Conservation (phyloP, 208 protist species). For the Acanthamoeba healyi region DNA sequence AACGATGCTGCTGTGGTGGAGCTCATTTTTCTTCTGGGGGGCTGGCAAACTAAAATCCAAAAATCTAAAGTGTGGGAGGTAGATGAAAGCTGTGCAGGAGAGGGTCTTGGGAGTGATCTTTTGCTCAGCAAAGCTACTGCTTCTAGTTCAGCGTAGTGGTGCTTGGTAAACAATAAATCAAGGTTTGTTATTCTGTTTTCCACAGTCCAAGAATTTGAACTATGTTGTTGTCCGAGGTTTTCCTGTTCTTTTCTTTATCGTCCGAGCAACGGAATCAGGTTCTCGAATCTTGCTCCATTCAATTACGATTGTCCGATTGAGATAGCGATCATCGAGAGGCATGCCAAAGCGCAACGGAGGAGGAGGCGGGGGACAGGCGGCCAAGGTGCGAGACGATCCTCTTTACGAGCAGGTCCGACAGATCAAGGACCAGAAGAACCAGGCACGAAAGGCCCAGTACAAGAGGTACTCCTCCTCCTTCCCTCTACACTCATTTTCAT, state of each 20-base stretch:
- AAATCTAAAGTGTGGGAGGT: no score
- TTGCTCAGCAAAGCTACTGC: no score
- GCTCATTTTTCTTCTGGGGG: no score
- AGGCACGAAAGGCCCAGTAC: not conserved
- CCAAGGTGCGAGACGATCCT: not conserved
- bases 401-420: constrained; percentile 34
- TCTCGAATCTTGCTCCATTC: no score
- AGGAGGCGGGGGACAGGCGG: not conserved
- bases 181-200: not conserved
- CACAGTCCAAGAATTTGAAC: not conserved
- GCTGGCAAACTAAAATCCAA: no score
- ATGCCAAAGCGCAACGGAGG: constrained; percentile 14
- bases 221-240: not conserved
- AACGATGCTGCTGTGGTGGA: not conserved
- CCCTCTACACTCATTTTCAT: not conserved
- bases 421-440: constrained; percentile 45
- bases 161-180: no score
- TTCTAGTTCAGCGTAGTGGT: no score
- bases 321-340: not conserved
- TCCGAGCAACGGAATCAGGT: no score
- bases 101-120: no score
- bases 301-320: not conserved
- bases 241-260: constrained; percentile 9
- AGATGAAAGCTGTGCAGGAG: no score
- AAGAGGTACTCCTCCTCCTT: not conserved